Evolutionary conservation across 1,284 basidiomycete species (phyloP), one percentile per base, ranked within the genome.

Genomic region (Hortiboletus rubellus): DNA sequence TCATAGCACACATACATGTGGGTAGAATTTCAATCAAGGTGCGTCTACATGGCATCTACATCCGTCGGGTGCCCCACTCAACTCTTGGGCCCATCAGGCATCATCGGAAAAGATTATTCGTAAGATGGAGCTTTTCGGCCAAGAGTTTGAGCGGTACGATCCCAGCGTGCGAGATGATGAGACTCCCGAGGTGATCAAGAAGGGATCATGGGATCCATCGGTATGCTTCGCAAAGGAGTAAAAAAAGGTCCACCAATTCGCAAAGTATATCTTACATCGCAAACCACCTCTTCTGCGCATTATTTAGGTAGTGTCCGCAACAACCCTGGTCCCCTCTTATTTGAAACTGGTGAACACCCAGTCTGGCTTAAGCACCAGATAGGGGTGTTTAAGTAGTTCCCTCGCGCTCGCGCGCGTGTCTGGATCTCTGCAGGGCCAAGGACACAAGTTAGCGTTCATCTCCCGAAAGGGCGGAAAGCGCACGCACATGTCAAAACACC

Each of bases 1-100:
- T 49, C 87, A 98, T 71, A 96, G 93, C 55, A 90, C 98, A 77
- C 97, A 99, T 77, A 77, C 97, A 99, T 77, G 92, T 91, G 66
- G 98, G 96, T 9, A 96, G 96, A 52, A 93, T 99, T 93, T 96
- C 96, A 47, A 98, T 99, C 82, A 98, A 97, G 83, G 95, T 93
- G 63, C 60, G 87, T 77, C 9, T 60, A 33, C 50, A 51, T 53
- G 41, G 24, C 44, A 27, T 31, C 17, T 17, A 46, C 17, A 17
- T 40, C n/a, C 7, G 5, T 34, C 5, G 10, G 17, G 24, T 37
- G 22, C n/a, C 37, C 12, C 42, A 18, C 46, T 45, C 31, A 47
- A 0, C 17, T 18, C 15, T 47, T 36, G 0, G 31, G 3, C 47
- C 30, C 3, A 34, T 44, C 55, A 96, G 92, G 86, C 96, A 24